Conservation (phyloP, 768 basidiomycete species). For the Rhodotorula diobovata region DNA sequence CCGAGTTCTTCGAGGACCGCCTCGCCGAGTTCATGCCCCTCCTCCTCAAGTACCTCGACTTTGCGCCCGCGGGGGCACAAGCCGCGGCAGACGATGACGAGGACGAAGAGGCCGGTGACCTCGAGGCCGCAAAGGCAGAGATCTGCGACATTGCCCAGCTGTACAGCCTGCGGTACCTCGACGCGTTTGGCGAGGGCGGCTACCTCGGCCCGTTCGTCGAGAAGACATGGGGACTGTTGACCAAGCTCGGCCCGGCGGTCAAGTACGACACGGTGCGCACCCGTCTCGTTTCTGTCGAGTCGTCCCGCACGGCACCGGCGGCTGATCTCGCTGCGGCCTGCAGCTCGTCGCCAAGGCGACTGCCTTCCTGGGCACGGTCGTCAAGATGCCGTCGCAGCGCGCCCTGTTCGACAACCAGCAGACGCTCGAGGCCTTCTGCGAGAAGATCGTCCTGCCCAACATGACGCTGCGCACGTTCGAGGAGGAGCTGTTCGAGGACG, state of each 20-base stretch:
- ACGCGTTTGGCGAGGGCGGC: slow-evolving; percentile 48
- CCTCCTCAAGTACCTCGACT: slow-evolving; percentile 74
- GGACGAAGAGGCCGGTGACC: slow-evolving; percentile 72
- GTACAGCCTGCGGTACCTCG: slow-evolving; percentile 48
- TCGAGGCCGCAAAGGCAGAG: slow-evolving; percentile 81
- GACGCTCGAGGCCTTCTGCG: slow-evolving; percentile 73
- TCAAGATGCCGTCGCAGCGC: slow-evolving; percentile 79
- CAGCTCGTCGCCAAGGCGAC: slow-evolving; percentile 81
- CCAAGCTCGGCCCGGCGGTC: slow-evolving; percentile 35
- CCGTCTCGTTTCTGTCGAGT: neutral
- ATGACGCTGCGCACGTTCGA: slow-evolving; percentile 80
- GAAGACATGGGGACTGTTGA: slow-evolving; percentile 80
- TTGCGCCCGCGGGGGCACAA: slow-evolving; percentile 64
- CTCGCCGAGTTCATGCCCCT: slow-evolving; percentile 77
- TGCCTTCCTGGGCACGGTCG: slow-evolving; percentile 84
- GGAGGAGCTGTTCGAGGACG: slow-evolving; percentile 93
- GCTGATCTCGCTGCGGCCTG: neutral
- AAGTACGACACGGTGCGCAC: slow-evolving; percentile 42
- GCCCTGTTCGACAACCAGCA: slow-evolving; percentile 68
- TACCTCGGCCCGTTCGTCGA: slow-evolving; percentile 60
- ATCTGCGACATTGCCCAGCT: slow-evolving; percentile 90
- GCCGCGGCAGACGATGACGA: slow-evolving; percentile 53
- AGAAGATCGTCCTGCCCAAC: slow-evolving; percentile 91
- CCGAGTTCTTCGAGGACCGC: slow-evolving; percentile 85
- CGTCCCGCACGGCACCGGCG: too few species aligned